Evolutionary conservation across 352 stramenopile genomes (phyloP).

Genomic region (Paralagenidium karlingii): DNA sequence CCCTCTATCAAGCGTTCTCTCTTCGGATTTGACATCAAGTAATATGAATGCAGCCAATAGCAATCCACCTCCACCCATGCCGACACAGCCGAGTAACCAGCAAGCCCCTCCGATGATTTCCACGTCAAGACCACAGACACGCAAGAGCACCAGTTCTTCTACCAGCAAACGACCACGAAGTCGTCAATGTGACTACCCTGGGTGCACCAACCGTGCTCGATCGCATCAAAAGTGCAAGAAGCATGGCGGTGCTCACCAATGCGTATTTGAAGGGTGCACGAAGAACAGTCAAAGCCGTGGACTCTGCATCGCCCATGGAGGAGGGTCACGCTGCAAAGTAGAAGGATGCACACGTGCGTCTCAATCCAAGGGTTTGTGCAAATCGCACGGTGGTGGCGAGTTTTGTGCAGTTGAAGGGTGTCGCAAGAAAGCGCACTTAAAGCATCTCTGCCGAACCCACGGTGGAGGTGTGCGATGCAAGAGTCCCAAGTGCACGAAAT

Average conservation of each 20-base stretch:
- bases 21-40: too few relatives aligned
- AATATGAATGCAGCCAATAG: too few relatives aligned
- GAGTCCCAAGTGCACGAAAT: conserved; percentile 66
- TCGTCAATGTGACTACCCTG: conserved; percentile 56
- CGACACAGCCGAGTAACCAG: too few relatives aligned
- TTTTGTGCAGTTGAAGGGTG: conserved; percentile 72
- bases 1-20: too few relatives aligned
- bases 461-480: conserved; percentile 78
- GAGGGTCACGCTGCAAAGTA: conserved; percentile 63
- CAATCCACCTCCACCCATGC: too few relatives aligned
- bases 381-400: conserved; percentile 72
- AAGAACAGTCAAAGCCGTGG: conserved; percentile 84
- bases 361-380: conserved; percentile 80
- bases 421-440: conserved; percentile 78
- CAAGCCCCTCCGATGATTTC: too few relatives aligned
- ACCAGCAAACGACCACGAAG: conserved; percentile 21
- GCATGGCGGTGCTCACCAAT: conserved; percentile 76
- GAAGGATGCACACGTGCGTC: conserved; percentile 67
- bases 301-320: conserved; percentile 74
- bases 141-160: not conserved
- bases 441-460: conserved; percentile 77
- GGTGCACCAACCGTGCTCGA: conserved; percentile 62
- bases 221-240: conserved; percentile 86
- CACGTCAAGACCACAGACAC: not conserved
- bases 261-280: conserved; percentile 66